Base-by-base conservation (phyloP, 495 filamentous ascomycete genomes). In the Wilcoxina mikolae region DNA sequence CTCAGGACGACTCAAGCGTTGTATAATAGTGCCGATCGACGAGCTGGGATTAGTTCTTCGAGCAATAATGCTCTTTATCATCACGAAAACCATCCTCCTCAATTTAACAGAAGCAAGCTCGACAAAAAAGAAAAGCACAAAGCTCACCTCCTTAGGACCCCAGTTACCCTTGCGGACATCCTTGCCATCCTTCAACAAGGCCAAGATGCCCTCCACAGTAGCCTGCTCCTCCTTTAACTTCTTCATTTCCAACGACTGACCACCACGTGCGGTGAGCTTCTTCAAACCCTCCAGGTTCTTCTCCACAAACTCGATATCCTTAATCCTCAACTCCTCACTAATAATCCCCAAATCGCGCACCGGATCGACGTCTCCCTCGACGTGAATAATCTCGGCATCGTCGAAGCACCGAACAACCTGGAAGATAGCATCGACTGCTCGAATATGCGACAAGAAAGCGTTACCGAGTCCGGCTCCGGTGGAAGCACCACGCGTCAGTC, bases 391-490 rank as follows among this genome's bases (percentile, higher is more conserved):
- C 71, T 99, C 93, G 38, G 90, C 91, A 74, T 99, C 93, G 67
- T 99, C 93, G 72, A 99, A 99, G 73, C 85, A 94, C 60, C 93
- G 82, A 33, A 99, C 93, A 39, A 99, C 93, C 74, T 96, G 89
- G 78, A 95, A 99, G 72, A 99, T 95, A 68, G 93, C 93, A 74
- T 99, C 93, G 73, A 99, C 93, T 51, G 91, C 93, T 66, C 93
- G 87, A 64, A 99, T 99, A 69, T 99, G 93, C 12, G 90, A 95
- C 70, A 99, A 74, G 78, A 99, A 99, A 56, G 89, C 80, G 71
- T 99, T 99, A 64, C 93, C 93, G 35, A 99, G 80, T 74, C 93
- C 93, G 58, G 88, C 91, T 71, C 93, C 93, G 54, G 90, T 95
- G 3, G 93, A 99, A 39, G 93, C 90, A 56, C 93, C 93, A 59